Evolutionary conservation across 306 rosid genomes (phyloP).

Genomic region (Sechiopsis laciniata): DNA sequence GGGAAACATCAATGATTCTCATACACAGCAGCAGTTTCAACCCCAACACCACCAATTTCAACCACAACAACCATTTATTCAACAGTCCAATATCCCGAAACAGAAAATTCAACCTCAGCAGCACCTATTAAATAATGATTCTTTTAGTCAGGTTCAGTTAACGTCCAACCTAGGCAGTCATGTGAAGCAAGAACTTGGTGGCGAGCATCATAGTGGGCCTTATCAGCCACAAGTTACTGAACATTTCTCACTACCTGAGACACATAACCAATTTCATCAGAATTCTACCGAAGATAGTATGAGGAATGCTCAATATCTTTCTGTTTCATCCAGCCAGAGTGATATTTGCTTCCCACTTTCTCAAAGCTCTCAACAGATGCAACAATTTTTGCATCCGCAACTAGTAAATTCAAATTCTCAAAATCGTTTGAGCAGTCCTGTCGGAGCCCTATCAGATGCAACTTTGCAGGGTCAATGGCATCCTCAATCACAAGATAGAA

Average conservation of each 20-base stretch:
- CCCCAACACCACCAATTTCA: conserved; percentile 68
- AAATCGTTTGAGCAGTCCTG: conserved; percentile 59
- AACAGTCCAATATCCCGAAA: conserved; percentile 52
- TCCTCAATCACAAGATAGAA: conserved; percentile 36
- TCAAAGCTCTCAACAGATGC: conserved; percentile 57
- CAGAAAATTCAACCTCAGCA: conserved; percentile 58
- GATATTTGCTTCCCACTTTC: conserved; percentile 46
- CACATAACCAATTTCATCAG: conserved; percentile 71
- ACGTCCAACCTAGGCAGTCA: conserved; percentile 48
- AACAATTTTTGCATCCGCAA: conserved; percentile 45
- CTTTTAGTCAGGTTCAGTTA: conserved; percentile 57
- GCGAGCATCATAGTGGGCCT: conserved; percentile 57
- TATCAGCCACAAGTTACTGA: conserved; percentile 49
- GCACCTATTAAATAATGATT: conserved; percentile 45
- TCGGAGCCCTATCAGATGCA: conserved; percentile 58
- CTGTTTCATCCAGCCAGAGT: conserved; percentile 51
- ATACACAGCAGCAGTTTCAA: conserved; percentile 54
- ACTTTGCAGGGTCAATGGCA: conserved; percentile 45
- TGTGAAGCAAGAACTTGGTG: conserved; percentile 60
- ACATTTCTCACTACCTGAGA: conserved; percentile 57
- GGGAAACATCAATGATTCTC: conserved; percentile 54
- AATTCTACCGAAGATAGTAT: conserved; percentile 46
- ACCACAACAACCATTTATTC: conserved; percentile 48
- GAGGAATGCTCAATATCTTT: conserved; percentile 49
- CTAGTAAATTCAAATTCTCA: conserved; percentile 55